These are phyloP conservation scores for Apiospora malaysiana DNA, from an alignment of 2,329 filamentous ascomycete species.

Conservation along the genomic window DNA sequence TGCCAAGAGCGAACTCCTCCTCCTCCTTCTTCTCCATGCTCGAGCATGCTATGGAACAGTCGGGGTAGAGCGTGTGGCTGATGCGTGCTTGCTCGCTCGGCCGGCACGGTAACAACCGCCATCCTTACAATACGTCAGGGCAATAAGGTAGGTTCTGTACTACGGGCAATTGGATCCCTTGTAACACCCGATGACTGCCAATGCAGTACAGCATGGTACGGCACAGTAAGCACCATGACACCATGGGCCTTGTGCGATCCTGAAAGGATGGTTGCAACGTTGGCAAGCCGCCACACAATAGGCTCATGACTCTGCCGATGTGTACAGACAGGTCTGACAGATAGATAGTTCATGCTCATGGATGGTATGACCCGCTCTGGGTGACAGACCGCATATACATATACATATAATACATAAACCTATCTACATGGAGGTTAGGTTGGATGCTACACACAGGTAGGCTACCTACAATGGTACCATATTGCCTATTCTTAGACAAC, in stretches of 20 bases:
- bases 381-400: not conserved
- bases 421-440: not conserved
- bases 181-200: conserved; percentile 8
- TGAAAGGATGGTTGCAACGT: not conserved
- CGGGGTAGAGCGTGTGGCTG: not conserved
- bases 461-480: not conserved
- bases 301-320: not conserved
- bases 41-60: not conserved
- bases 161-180: not conserved
- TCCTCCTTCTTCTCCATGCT: not conserved
- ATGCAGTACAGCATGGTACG: not conserved
- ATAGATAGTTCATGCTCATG: not conserved
- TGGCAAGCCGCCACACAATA: not conserved
- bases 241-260: not conserved
- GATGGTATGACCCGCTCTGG: conserved; percentile 4
- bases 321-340: not conserved
- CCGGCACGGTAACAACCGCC: not conserved
- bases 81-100: not conserved
- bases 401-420: not conserved
- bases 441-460: not conserved
- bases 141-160: not conserved
- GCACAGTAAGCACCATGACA: not conserved
- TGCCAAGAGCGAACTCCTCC: not conserved
- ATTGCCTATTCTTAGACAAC: conserved; percentile 13
- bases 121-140: not conserved